These are phyloP conservation scores for Umbilicus rupestris DNA, from an alignment of 164 flowering plant species.

Conservation along the genomic window DNA sequence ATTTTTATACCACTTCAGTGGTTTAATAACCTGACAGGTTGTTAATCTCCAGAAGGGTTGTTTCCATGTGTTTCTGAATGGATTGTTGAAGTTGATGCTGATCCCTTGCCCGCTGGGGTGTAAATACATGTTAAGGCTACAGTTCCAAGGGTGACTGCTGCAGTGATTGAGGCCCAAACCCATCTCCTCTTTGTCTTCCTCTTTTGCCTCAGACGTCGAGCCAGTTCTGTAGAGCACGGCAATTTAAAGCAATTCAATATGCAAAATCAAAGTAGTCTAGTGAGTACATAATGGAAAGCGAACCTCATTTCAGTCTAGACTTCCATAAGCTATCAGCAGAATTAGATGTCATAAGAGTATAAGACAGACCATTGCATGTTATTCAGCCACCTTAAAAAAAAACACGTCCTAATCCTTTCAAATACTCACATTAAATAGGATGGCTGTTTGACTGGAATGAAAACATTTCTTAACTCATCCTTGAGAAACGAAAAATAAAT, in stretches of 20 bases:
- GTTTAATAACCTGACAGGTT: not conserved
- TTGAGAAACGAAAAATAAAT: not conserved
- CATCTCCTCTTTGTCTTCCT: conserved; percentile 59
- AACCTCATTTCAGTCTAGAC: not conserved
- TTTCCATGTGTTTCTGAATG: conserved; percentile 10
- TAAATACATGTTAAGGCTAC: conserved; percentile 63
- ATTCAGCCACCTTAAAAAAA: not conserved
- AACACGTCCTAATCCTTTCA: not conserved
- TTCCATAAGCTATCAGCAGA: not conserved
- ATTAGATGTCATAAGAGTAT: not conserved
- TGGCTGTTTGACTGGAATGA: not conserved
- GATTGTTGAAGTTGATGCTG: conserved; percentile 24
- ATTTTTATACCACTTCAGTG: too few species aligned
- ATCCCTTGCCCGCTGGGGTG: conserved; percentile 31
- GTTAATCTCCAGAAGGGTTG: not conserved
- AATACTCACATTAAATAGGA: not conserved
- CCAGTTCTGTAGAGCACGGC: conserved; percentile 32
- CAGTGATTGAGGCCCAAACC: conserved; percentile 70
- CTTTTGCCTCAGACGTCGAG: conserved; percentile 43
- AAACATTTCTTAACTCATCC: not conserved
- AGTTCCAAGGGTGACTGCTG: conserved; percentile 47
- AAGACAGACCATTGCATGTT: not conserved
- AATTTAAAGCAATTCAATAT: not conserved
- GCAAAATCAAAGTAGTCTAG: not conserved
- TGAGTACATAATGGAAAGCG: too few species aligned